A percentile compares a stretch with the other conserved stretches of the same genome.
phyloP scores from a whole-genome alignment of 441 rosid species.

The Melastoma candidum region DNA sequence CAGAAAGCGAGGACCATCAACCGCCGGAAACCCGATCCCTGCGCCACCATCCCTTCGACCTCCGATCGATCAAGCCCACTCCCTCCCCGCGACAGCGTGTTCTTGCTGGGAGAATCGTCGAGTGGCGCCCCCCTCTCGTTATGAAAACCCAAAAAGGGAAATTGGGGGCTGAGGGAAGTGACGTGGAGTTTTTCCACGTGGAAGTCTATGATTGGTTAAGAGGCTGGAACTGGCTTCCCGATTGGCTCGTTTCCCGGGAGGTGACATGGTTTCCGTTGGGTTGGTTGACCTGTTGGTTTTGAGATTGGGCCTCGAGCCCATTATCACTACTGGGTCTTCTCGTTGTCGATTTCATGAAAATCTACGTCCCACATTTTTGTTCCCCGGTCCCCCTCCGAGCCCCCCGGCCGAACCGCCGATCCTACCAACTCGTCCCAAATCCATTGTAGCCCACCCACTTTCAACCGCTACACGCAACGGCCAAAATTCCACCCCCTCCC shows the following conservation, averaged over 20 bases:
- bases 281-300: no score
- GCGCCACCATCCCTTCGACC: slow-evolving; percentile 38
- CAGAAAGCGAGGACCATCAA: slow-evolving; percentile 61
- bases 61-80: slow-evolving; percentile 16
- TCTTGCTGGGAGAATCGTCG: background rate
- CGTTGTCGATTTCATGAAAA: no score
- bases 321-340: no score
- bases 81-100: slow-evolving; percentile 5
- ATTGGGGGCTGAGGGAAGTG: slow-evolving; percentile 6
- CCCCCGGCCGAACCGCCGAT: no score
- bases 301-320: no score
- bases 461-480: no score
- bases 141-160: background rate
- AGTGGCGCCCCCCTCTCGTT: background rate
- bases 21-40: slow-evolving; percentile 62
- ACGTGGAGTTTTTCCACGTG: slow-evolving; percentile 59
- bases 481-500: no score
- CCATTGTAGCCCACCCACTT: no score
- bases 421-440: no score
- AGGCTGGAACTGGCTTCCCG: slow-evolving; percentile 23
- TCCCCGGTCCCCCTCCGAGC: no score
- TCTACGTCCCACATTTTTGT: no score
- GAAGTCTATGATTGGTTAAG: slow-evolving; percentile 26
- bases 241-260: slow-evolving; percentile 32
- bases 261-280: no score